Base-by-base conservation (phyloP, 2,329 filamentous ascomycete species). In the Pseudogymnoascus sp. region DNA sequence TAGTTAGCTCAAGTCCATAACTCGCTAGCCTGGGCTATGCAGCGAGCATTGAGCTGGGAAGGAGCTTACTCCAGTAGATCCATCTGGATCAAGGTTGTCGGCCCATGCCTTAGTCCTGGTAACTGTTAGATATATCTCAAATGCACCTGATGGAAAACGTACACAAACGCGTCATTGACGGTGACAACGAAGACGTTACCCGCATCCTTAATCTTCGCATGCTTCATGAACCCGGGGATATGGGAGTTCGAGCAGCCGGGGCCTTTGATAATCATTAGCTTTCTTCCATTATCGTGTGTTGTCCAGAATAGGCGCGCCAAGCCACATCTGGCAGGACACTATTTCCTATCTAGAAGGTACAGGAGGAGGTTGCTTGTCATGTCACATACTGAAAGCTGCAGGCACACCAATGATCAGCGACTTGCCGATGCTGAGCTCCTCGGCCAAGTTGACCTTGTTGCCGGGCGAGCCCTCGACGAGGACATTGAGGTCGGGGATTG, bases 81-180 rank as follows among this genome's bases (percentile, higher is more conserved):
- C 83, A 5, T 82, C 79, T 10, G 91, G 89, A 75, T 97, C 92
- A 47, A 97, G 82, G 66, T 84, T 80, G 67, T 88, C 84, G 57
- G 79, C 87, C 92, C 93, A 97, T 4, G 92, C 93, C 77, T 96
- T 96, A 84, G 93, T 96, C 53, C 91, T 95, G 21, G 42, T 31
- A 42, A 40, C 53, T 35, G 31, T 66, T 23, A 66, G 64, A 35
- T 10, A 19, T n/a, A 53, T 17, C 13, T 9, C n/a, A 11, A 10
- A 9, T 7, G 5, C 11, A 13, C 31, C 33, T 3, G 26, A 11
- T 33, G 6, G 33, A 35, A 47, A 57, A 78, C 89, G 77, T 81
- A 96, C 90, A 96, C 93, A 75, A 97, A 97, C 19, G 92, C 85
- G 75, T 97, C 93, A 74, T 97, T 97, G 74, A 97, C 93, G 15